Conservation (phyloP, 495 filamentous ascomycete genomes). For the Neurospora sp. region DNA sequence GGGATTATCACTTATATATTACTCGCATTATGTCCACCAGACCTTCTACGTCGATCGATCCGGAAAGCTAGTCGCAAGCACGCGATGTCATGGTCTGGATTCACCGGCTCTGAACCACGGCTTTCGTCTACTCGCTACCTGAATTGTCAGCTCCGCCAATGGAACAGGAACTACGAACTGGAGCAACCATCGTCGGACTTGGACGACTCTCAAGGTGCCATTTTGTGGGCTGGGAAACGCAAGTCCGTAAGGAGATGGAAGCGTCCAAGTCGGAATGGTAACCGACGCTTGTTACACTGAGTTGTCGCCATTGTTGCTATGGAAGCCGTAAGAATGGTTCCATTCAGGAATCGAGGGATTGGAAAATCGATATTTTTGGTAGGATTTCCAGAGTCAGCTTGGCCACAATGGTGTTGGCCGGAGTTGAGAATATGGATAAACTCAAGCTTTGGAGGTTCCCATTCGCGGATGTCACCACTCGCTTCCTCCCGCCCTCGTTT, state of each 20-base stretch:
- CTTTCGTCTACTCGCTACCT: background rate
- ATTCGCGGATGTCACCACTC: background rate
- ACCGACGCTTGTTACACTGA: background rate
- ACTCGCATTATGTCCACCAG: background rate
- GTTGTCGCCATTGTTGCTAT: background rate
- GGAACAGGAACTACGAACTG: background rate
- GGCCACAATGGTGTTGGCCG: background rate
- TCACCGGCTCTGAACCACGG: background rate
- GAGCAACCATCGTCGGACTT: background rate
- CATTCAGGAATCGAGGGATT: background rate
- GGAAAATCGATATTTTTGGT: background rate
- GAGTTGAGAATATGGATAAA: background rate
- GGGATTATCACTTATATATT: background rate
- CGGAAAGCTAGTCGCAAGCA: background rate
- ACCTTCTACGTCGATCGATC: too few relatives aligned
- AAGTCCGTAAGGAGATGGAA: background rate
- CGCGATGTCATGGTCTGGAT: background rate
- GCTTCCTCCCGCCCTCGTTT: background rate
- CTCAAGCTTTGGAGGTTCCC: background rate
- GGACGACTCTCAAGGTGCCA: background rate
- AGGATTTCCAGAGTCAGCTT: background rate
- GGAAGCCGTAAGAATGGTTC: background rate
- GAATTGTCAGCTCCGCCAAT: background rate
- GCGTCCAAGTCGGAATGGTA: background rate
- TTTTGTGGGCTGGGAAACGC: background rate